Base-by-base conservation (phyloP, 2,329 filamentous ascomycete genomes). In the Sphaerostilbella broomeana region DNA sequence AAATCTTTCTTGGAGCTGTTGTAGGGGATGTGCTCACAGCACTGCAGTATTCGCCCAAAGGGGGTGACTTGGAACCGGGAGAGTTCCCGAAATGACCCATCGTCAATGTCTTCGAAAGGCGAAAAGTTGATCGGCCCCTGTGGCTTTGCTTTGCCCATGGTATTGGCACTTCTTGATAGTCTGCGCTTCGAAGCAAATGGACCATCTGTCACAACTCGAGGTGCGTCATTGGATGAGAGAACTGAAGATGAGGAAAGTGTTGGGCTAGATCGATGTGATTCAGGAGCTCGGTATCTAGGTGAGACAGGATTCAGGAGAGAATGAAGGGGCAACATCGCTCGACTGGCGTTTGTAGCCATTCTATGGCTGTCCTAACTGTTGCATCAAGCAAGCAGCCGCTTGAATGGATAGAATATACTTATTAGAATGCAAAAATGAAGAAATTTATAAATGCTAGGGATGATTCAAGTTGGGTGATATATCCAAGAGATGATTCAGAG, bases 1-100 rank as follows among this genome's bases (percentile, higher is more conserved):
- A 95, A 94, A 44, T 82, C 75, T 61, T 94, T 94, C 70, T 95
- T 97, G 49, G 87, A 85, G 58, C 89, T 95, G 55, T 87, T 89
- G 63, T 97, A 97, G 0, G 90, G 90, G 43, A 95, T 94, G 53
- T 90, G 87, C 36, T 80, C 72, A 48, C 76, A 75, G 45, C 71
- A 81, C 20, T 74, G 66, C 32, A 67, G 63, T 46, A 83, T 86
- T 45, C 70, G 65, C 2, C 77, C 76, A 48, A 80, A 68, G 1
- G 86, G 84, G 39, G 70, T 73, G 38, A 95, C 68, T 12, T 75
- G 67, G 54, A 84, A 90, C 26, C 66, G 68, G 26, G 65, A 63
- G 45, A 92, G 75, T 47, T 81, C 70, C 11, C 65, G 62, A 8
- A 70, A 62, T 12, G 83, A 68, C 16, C 66, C 57, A 17, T 73